These are phyloP conservation scores for Apocynum venetum DNA, from an alignment of 257 asterid species.

Conservation along the genomic window DNA sequence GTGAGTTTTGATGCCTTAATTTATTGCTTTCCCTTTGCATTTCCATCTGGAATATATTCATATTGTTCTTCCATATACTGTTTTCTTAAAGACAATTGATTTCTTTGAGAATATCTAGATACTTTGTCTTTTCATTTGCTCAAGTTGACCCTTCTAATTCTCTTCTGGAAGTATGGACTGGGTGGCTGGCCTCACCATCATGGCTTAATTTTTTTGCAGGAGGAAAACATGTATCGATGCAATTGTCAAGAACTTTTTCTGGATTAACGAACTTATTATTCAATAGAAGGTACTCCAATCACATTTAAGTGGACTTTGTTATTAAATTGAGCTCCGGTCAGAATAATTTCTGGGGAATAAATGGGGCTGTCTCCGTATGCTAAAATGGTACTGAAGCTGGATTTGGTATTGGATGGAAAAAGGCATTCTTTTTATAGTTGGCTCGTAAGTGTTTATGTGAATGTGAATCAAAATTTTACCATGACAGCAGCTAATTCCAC, in stretches of 20 bases:
- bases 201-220: conserved; percentile 37
- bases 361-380: neutral
- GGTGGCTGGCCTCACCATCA: neutral
- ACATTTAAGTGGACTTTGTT: neutral
- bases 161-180: neutral
- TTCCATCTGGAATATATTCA: neutral
- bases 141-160: neutral
- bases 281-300: conserved; percentile 48
- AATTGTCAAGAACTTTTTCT: conserved; percentile 57
- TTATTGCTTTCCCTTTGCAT: neutral
- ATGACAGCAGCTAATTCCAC: neutral
- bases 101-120: neutral
- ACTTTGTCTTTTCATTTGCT: neutral
- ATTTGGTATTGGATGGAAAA: neutral
- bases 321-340: neutral
- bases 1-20: conserved; percentile 22
- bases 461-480: neutral
- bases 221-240: conserved; percentile 50
- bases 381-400: neutral
- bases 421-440: neutral
- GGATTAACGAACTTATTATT: conserved; percentile 64
- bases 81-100: neutral
- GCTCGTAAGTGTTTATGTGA: neutral
- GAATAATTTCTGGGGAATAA: neutral
- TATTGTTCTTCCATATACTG: neutral